Evolutionary conservation across 805 yeast species (phyloP), one percentile per base, ranked within the genome.

Genomic region (Wickerhamiella brachini): DNA sequence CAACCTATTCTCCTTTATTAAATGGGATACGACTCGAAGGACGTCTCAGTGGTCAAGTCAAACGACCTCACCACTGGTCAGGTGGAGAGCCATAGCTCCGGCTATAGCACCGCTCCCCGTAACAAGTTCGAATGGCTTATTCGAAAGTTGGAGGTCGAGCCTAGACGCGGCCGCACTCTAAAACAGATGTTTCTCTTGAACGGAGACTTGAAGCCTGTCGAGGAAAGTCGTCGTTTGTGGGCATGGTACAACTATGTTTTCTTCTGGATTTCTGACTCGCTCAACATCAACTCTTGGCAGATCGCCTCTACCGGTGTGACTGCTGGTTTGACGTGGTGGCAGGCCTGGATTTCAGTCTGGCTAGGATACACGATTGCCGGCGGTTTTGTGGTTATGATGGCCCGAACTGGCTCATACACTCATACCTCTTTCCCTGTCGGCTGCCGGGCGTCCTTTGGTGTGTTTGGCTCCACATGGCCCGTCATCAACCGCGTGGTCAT

Each of bases 271-370:
- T 87, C 95, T 0, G 96, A 87, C 64, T 80, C 95, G 31, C 85
- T 87, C 70, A 87, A 87, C 67, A 79, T 87, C 62, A 86, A 85
- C 65, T 85, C 95, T 5, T 86, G 90, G 87, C 88, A 84, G 70
- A 85, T 87, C 59, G 95, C 95, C 2, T 80, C 90, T 8, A 83
- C 95, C 0, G 95, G 95, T 59, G 81, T 83, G 52, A 71, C 73
- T 50, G 78, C 80, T 21, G 93, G 93, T 10, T 69, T 87, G 67
- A 76, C 81, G 17, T 86, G 95, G 95, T 87, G 95, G 94, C 88
- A 81, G 62, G 80, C 84, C 12, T 87, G 95, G 94, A 68, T 87
- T 39, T 77, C 93, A 1, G 93, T 87, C 23, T 85, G 95, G 93
- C 55, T 87, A 17, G 95, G 95, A 6, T 87, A 87, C 65, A 62